Evolutionary conservation across 2,329 filamentous ascomycete species (phyloP).

Genomic region (Trichoderma sp.): DNA sequence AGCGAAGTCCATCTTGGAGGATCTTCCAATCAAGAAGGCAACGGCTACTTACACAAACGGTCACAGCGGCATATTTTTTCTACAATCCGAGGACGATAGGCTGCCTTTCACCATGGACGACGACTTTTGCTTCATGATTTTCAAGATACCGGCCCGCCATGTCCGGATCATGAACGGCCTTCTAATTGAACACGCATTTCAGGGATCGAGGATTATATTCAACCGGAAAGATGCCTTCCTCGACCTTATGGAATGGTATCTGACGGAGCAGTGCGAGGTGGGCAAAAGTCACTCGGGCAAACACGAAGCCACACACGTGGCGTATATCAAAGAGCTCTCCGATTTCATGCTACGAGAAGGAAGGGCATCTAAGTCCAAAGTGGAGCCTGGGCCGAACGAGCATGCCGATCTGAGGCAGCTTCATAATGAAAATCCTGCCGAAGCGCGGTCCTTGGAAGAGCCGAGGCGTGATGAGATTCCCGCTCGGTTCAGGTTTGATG

Average conservation of each 20-base stretch:
- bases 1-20: background rate
- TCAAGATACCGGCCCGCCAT: background rate
- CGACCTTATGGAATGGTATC: background rate
- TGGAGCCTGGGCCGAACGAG: background rate
- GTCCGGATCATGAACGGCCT: conserved; percentile 12
- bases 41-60: background rate
- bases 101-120: background rate
- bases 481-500: background rate
- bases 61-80: background rate
- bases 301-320: background rate
- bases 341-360: conserved; percentile 1
- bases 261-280: background rate
- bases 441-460: background rate
- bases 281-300: background rate
- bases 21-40: background rate
- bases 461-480: background rate
- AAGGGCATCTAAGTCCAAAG: background rate
- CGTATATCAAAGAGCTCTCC: background rate
- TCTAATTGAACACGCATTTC: conserved; percentile 11
- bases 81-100: no score
- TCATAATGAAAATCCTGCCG: background rate
- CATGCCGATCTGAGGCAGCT: background rate
- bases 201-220: conserved; percentile 19
- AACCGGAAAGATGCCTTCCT: background rate
- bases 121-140: background rate